Percentiles rank a stretch among this genome's conserved stretches.
phyloP scores from a whole-genome alignment of 2,329 filamentous ascomycete genomes.

The Phyllosticta capitalensis region DNA sequence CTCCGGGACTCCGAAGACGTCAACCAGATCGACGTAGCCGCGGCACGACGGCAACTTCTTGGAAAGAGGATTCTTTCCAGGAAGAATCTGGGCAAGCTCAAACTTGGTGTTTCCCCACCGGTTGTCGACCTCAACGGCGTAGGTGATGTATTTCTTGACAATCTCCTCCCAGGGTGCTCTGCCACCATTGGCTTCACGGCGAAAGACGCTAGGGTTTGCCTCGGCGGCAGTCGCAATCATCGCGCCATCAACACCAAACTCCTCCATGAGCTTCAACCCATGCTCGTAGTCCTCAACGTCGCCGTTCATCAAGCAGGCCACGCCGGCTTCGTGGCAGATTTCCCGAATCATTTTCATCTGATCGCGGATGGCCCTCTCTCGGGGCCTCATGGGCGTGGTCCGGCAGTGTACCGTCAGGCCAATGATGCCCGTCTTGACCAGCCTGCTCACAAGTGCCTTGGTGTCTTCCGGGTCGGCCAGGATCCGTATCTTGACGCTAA shows the following conservation, averaged over 20 bases:
- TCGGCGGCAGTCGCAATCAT: constrained; percentile 97
- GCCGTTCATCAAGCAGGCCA: constrained; percentile 92
- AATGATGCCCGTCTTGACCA: constrained; percentile 82
- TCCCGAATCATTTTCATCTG: constrained; percentile 77
- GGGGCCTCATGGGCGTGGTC: constrained; percentile 88
- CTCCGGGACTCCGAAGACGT: constrained; percentile 54
- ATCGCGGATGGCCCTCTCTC: constrained; percentile 75
- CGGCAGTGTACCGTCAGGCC: constrained; percentile 91
- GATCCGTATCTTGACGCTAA: constrained; percentile 93
- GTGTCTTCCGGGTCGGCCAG: constrained; percentile 70
- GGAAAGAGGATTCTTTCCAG: constrained; percentile 62
- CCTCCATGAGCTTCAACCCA: constrained; percentile 58
- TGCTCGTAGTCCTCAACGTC: constrained; percentile 72
- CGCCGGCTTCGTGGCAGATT: constrained; percentile 72
- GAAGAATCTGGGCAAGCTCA: constrained; percentile 73
- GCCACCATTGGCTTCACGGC: constrained; percentile 58
- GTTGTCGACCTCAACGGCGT: constrained; percentile 70
- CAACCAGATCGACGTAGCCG: constrained; percentile 61
- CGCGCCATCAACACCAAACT: constrained; percentile 82
- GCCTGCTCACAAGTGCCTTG: constrained; percentile 61
- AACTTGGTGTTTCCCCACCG: constrained; percentile 91
- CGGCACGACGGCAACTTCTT: constrained; percentile 54
- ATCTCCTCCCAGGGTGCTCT: constrained; percentile 66
- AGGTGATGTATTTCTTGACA: constrained; percentile 63
- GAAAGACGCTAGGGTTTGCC: constrained; percentile 82